Evolutionary conservation across 192 early-diverging fungal species (phyloP).

Genomic region (Backusella sp.): DNA sequence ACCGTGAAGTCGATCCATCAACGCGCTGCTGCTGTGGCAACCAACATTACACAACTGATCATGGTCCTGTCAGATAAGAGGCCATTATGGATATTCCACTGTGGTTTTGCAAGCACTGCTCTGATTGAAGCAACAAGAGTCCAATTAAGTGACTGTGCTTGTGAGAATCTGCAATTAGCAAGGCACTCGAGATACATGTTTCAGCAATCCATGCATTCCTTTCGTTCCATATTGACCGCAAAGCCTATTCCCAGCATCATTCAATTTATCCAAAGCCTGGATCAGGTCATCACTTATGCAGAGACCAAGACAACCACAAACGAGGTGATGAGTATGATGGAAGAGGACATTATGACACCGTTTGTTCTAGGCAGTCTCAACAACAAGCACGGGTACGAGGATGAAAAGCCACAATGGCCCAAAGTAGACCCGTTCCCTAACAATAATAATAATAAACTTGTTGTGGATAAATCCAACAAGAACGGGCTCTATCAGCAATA

Average conservation of each 20-base stretch:
- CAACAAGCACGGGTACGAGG: neutral
- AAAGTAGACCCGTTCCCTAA: neutral
- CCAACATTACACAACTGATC: conserved; percentile 23
- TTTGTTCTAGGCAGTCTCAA: conserved; percentile 14
- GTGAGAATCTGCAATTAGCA: neutral
- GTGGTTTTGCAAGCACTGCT: neutral
- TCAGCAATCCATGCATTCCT: conserved; percentile 18
- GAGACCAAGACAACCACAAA: neutral
- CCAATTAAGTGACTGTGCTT: conserved; percentile 11
- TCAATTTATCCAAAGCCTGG: neutral
- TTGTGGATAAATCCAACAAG: neutral
- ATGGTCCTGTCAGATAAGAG: neutral
- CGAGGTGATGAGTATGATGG: neutral
- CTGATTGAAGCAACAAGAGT: neutral
- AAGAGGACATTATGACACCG: conserved; percentile 8
- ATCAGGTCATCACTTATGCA: neutral
- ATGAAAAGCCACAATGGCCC: conserved; percentile 8
- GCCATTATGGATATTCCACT: conserved; percentile 1
- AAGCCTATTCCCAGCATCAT: neutral
- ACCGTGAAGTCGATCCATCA: conserved; percentile 17
- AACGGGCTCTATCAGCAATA: neutral
- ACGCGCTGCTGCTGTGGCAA: conserved; percentile 17
- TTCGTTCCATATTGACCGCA: neutral
- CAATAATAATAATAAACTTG: neutral
- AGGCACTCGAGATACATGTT: conserved; percentile 24